These are phyloP conservation scores for Amyloporia xantha DNA, from an alignment of 768 basidiomycete species.

Conservation along the genomic window DNA sequence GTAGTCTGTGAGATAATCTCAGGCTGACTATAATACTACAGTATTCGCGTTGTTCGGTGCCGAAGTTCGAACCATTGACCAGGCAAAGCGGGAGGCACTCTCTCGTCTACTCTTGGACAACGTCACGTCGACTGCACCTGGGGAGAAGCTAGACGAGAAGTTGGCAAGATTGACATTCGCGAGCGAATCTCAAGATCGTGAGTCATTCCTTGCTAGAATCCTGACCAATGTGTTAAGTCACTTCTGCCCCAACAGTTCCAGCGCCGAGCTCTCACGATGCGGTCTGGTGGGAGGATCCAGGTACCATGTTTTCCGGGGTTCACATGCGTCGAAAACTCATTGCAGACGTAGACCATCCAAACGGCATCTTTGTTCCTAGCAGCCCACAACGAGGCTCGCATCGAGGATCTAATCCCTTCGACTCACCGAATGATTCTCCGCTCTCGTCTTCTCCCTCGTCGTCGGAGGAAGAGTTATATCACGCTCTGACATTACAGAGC, in stretches of 20 bases:
- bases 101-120: conserved; percentile 62
- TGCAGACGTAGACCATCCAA: conserved; percentile 59
- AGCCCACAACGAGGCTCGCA: conserved; percentile 18
- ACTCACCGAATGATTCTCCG: conserved; percentile 58
- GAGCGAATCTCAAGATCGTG: conserved; percentile 35
- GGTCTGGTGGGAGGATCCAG: conserved; percentile 75
- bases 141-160: conserved; percentile 67
- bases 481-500: conserved; percentile 63
- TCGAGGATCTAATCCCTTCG: conserved; percentile 57
- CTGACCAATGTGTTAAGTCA: neutral
- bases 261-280: conserved; percentile 73
- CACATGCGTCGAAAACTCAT: no score
- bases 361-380: conserved; percentile 43
- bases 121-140: conserved; percentile 53
- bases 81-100: conserved; percentile 62
- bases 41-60: conserved; percentile 84
- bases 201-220: conserved; percentile 19
- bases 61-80: conserved; percentile 73
- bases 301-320: conserved; percentile 29
- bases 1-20: neutral
- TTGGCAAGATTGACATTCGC: conserved; percentile 51
- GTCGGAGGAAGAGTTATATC: conserved; percentile 81
- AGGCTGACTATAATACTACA: conserved; percentile 20
- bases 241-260: conserved; percentile 49
- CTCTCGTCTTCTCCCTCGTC: conserved; percentile 73